Evolutionary conservation across 2,329 filamentous ascomycete species (phyloP), one percentile per base, ranked within the genome.

Genomic region (Fonsecaea nubica): DNA sequence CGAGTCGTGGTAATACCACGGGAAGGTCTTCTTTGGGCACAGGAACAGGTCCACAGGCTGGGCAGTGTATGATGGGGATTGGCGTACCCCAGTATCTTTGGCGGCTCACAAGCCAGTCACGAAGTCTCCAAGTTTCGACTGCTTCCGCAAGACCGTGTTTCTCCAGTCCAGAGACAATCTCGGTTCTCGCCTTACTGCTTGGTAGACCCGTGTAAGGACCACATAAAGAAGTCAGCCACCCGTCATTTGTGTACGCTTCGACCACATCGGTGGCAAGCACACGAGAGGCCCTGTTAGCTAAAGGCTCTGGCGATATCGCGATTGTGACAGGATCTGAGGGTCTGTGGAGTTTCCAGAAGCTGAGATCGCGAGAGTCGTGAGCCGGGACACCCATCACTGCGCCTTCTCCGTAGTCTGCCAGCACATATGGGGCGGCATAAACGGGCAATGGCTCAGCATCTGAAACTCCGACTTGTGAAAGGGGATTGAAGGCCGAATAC

Each of bases 371-470:
- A 4, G 84, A 75, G 77, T 97, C 93, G 74, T 97, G 93, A 1
- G 89, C 93, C 0, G 93, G 93, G 7, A 96, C 93, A 52, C 93
- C 93, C 92, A 97, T 96, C 1, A 96, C 90, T 9, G 92, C 92
- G 0, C 92, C 92, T 71, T 93, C 90, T 15, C 92, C 92, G 72
- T 96, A 95, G 74, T 93, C 91, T 32, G 90, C 90, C 4, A 96
- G 82, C 10, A 96, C 93, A 75, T 96, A 96, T 0, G 92, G 89
- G 9, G 93, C 92, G 25, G 92, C 90, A 74, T 90, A 96, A 4
- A 96, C 83, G 0, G 92, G 92, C 4, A 96, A 72, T 1, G 81
- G 80, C n/a, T 83, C 81, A 0, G 84, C 82, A 0, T 81, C 82
- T 0, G 79, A 76, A 6, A 84, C 81, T 45, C 85, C 80, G 56